These are phyloP conservation scores for Amanita inopinata DNA, from an alignment of 768 basidiomycete species.

Conservation along the genomic window DNA sequence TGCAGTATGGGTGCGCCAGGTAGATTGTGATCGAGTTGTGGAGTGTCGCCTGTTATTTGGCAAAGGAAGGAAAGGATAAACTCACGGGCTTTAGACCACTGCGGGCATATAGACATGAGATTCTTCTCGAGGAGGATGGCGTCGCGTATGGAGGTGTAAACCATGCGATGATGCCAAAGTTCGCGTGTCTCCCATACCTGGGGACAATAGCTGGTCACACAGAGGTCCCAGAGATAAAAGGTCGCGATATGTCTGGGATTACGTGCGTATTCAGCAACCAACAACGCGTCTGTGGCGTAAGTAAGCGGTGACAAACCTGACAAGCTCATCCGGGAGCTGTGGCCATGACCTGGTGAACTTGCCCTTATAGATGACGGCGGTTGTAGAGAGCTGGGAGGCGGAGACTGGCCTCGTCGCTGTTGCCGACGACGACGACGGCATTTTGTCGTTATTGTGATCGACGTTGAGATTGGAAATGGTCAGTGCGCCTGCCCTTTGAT, in stretches of 20 bases:
- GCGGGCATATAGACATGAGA: slow-evolving; percentile 51
- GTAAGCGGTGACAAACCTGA: slow-evolving; percentile 34
- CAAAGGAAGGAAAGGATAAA: slow-evolving; percentile 12
- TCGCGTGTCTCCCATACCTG: slow-evolving; percentile 37
- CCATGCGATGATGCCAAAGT: slow-evolving; percentile 52
- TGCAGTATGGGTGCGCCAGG: slow-evolving; percentile 2
- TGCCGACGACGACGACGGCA: slow-evolving; percentile 13
- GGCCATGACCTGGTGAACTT: slow-evolving; percentile 22
- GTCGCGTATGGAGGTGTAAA: slow-evolving; percentile 55
- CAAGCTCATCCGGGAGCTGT: slow-evolving; percentile 36
- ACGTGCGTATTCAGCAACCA: slow-evolving; percentile 19
- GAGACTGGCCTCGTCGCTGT: slow-evolving; percentile 16
- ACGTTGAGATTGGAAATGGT: slow-evolving; percentile 26
- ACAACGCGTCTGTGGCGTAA: slow-evolving; percentile 22
- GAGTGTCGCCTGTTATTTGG: slow-evolving; percentile 5
- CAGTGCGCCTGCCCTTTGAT: slow-evolving; percentile 26
- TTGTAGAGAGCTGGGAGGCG: neutral
- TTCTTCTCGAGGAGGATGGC: slow-evolving; percentile 44
- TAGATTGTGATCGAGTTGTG: slow-evolving; percentile 4
- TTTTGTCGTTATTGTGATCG: slow-evolving; percentile 12
- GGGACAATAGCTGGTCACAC: slow-evolving; percentile 36
- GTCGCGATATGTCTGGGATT: slow-evolving; percentile 44
- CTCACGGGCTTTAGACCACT: slow-evolving; percentile 55
- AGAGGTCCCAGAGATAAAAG: slow-evolving; percentile 42
- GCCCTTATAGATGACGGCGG: slow-evolving; percentile 15